These are phyloP conservation scores for Diplodia mutila DNA, from an alignment of 2,329 filamentous ascomycete genomes.

Conservation along the genomic window DNA sequence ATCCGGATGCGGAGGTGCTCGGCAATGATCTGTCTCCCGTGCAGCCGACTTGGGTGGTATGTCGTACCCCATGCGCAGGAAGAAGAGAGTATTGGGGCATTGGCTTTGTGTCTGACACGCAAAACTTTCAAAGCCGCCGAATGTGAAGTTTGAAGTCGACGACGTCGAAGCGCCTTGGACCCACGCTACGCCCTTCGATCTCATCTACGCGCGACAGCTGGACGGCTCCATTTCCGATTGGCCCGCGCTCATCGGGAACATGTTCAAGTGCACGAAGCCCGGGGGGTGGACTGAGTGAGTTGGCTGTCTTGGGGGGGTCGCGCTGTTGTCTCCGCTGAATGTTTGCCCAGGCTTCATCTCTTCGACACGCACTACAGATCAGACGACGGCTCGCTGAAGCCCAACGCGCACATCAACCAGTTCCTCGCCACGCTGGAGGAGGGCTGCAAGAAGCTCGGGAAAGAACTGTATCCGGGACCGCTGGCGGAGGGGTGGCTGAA, in stretches of 20 bases:
- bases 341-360: constrained; percentile 43
- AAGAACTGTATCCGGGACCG: constrained; percentile 33
- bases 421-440: constrained; percentile 11
- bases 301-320: too few relatives aligned
- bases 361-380: constrained; percentile 47
- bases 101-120: not conserved
- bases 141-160: constrained; percentile 66
- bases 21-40: constrained; percentile 54
- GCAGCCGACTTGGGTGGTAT: constrained; percentile 44
- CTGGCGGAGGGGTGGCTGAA: constrained; percentile 43
- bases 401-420: constrained; percentile 15
- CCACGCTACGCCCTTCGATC: constrained; percentile 58
- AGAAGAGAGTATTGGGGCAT: too few relatives aligned
- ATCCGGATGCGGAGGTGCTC: constrained; percentile 25
- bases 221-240: constrained; percentile 59
- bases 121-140: constrained; percentile 49
- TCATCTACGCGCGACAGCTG: constrained; percentile 59
- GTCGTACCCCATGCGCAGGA: not conserved
- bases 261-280: constrained; percentile 40
- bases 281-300: constrained; percentile 53
- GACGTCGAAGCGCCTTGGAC: constrained; percentile 64
- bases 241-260: constrained; percentile 51
- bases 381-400: constrained; percentile 40
- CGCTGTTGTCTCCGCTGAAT: not conserved
- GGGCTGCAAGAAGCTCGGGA: constrained; percentile 26